Percentiles rank a stretch among this genome's conserved stretches.
phyloP scores from a whole-genome alignment of 306 rosid species.

The Vigna mungo region DNA sequence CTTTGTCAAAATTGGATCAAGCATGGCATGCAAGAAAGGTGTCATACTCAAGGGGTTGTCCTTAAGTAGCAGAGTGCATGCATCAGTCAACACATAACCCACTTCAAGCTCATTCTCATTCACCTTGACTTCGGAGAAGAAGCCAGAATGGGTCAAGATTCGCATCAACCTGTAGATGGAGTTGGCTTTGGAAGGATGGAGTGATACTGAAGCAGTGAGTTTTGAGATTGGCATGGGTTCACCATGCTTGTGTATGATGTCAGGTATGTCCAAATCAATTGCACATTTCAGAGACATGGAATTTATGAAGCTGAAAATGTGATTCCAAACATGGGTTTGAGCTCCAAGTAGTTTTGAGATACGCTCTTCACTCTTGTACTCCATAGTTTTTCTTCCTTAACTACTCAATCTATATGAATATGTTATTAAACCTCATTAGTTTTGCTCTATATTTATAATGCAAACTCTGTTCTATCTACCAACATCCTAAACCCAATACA shows the following conservation, averaged over 20 bases:
- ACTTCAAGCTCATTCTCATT: neutral
- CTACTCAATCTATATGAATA: neutral
- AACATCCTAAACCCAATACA: neutral
- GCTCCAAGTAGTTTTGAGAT: neutral
- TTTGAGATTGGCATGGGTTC: slow-evolving; percentile 12
- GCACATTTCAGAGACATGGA: slow-evolving; percentile 19
- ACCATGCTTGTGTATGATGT: neutral
- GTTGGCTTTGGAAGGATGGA: neutral
- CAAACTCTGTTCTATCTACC: neutral
- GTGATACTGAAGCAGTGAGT: neutral
- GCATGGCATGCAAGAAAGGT: neutral
- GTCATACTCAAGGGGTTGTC: neutral
- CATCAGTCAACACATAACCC: neutral
- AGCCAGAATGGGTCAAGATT: slow-evolving; percentile 14
- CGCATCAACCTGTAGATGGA: neutral
- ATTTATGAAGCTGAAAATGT: neutral
- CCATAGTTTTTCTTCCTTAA: neutral
- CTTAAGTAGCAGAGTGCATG: neutral
- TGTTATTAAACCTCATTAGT: neutral
- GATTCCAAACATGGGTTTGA: slow-evolving; percentile 17
- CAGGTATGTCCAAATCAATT: neutral
- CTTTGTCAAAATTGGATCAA: slow-evolving; percentile 36
- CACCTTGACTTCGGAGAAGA: neutral
- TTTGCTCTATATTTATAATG: neutral
- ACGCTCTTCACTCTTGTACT: neutral